Percentiles rank a stretch among this genome's conserved stretches.
phyloP scores from a whole-genome alignment of 768 basidiomycete genomes.

The Lactarius evosmus region DNA sequence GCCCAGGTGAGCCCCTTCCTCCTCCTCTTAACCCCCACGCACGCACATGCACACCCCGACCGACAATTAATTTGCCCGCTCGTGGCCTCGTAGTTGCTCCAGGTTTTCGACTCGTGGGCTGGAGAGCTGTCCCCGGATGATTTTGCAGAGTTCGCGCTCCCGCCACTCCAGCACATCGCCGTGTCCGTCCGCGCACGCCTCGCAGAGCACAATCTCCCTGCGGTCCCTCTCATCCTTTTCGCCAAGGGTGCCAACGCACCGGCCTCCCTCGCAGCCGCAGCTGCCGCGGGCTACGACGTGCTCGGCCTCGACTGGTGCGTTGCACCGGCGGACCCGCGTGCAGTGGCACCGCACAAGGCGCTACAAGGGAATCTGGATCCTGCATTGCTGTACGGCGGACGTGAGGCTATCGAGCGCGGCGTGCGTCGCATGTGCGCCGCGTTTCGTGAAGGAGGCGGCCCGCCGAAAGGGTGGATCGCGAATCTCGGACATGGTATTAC shows the following conservation, averaged over 20 bases:
- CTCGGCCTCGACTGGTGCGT: slow-evolving; percentile 92
- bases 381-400: slow-evolving; percentile 77
- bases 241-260: slow-evolving; percentile 89
- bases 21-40: neutral
- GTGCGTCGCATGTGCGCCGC: slow-evolving; percentile 78
- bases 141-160: slow-evolving; percentile 80
- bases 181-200: slow-evolving; percentile 62
- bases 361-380: slow-evolving; percentile 97
- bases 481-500: slow-evolving; percentile 98
- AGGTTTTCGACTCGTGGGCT: slow-evolving; percentile 97
- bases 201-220: slow-evolving; percentile 47
- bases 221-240: slow-evolving; percentile 85
- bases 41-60: neutral
- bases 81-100: slow-evolving; percentile 61
- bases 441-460: slow-evolving; percentile 55
- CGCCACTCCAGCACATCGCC: slow-evolving; percentile 72
- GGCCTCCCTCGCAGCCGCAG: slow-evolving; percentile 51
- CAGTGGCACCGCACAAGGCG: slow-evolving; percentile 58
- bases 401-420: slow-evolving; percentile 78
- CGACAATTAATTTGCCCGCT: too few relatives aligned
- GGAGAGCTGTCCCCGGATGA: slow-evolving; percentile 89
- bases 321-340: slow-evolving; percentile 68
- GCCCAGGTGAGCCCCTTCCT: slow-evolving; percentile 70
- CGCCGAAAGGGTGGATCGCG: slow-evolving; percentile 81
- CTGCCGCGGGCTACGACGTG: slow-evolving; percentile 74